Evolutionary conservation across 106 monocot genomes (phyloP).

Genomic region (Allium sativum): DNA sequence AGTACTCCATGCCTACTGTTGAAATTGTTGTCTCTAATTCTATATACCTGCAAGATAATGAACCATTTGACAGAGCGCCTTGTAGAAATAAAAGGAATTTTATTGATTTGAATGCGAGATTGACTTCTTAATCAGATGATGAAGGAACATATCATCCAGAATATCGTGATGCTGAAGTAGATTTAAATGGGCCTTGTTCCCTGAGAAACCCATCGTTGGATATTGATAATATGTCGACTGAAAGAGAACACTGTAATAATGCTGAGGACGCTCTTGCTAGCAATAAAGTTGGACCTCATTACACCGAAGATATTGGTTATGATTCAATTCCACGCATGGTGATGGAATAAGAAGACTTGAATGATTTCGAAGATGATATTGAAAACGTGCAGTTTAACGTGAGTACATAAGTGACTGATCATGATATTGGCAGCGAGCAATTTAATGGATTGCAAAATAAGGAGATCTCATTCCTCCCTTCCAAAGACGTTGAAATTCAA

Average conservation of each 20-base stretch:
- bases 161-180: constrained; percentile 12
- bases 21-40: constrained; percentile 1
- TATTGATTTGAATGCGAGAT: constrained; percentile 66
- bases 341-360: constrained; percentile 97
- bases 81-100: constrained; percentile 30
- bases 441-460: constrained; percentile 22
- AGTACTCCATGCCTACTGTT: constrained; percentile 45
- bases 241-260: too few relatives aligned
- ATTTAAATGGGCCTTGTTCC: too few relatives aligned
- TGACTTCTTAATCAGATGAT: constrained; percentile 27
- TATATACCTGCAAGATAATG: constrained; percentile 1
- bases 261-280: neutral
- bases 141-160: constrained; percentile 2
- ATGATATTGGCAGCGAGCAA: constrained; percentile 19
- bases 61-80: constrained; percentile 8
- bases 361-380: constrained; percentile 86
- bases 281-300: constrained; percentile 7
- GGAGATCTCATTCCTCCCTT: too few relatives aligned
- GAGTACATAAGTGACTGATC: constrained; percentile 91
- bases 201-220: too few relatives aligned
- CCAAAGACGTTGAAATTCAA: too few relatives aligned
- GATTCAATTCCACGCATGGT: constrained; percentile 54
- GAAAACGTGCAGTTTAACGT: constrained; percentile 74
- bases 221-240: too few relatives aligned
- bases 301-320: constrained; percentile 20